Percentiles rank a stretch among this genome's conserved stretches.
Conservation (phyloP, 106 monocot species). For the Vanilla planifolia region DNA sequence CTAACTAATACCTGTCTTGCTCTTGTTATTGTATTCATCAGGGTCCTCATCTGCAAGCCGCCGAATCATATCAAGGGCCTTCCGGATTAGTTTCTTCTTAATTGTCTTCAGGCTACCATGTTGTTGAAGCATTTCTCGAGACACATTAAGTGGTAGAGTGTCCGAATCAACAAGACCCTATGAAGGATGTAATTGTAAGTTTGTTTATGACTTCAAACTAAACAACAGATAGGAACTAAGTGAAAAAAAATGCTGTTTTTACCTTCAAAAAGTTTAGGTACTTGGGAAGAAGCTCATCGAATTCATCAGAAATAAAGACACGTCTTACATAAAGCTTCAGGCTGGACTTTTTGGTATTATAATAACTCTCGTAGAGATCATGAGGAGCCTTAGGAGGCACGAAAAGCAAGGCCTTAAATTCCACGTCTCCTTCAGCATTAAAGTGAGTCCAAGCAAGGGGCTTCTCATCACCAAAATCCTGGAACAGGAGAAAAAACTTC, state of each 20-base stretch:
- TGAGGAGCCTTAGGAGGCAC: constrained; percentile 96
- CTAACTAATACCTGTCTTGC: constrained; percentile 41
- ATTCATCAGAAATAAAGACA: constrained; percentile 99
- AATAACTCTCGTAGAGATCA: constrained; percentile 99
- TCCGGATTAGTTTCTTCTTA: constrained; percentile 93
- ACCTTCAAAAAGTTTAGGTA: constrained; percentile 94
- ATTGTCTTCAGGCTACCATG: constrained; percentile 94
- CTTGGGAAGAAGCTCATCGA: constrained; percentile 95
- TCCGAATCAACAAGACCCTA: constrained; percentile 98
- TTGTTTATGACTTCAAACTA: neutral
- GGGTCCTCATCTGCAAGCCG: constrained; percentile 93
- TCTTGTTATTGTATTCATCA: constrained; percentile 67
- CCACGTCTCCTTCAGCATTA: constrained; percentile 96
- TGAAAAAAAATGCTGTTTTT: constrained; percentile 1
- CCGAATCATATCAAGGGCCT: constrained; percentile 98
- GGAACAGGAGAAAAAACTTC: constrained; percentile 1
- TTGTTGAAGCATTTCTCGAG: constrained; percentile 97
- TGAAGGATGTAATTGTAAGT: neutral
- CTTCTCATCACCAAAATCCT: constrained; percentile 96
- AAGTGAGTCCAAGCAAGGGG: constrained; percentile 93
- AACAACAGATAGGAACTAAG: neutral
- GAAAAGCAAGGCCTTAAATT: constrained; percentile 94
- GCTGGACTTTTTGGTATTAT: constrained; percentile 80
- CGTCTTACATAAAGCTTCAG: constrained; percentile 92
- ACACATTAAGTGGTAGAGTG: constrained; percentile 92